Evolutionary conservation across 2,329 filamentous ascomycete species (phyloP).

Genomic region (Pseudovirgaria hyperparasitica): DNA sequence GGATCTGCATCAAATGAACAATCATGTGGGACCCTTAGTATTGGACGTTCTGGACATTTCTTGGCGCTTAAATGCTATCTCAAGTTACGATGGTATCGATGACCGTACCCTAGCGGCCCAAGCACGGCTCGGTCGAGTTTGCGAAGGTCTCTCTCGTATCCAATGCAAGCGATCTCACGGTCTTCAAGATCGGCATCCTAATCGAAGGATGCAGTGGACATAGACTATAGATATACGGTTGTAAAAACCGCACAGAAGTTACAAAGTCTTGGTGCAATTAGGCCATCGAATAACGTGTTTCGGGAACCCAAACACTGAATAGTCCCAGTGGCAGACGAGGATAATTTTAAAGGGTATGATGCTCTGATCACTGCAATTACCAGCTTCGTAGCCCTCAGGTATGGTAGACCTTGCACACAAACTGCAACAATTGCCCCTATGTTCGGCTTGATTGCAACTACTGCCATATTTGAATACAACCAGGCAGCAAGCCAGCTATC

Average conservation of each 20-base stretch:
- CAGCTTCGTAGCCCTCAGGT: slow-evolving; percentile 13
- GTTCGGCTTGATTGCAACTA: slow-evolving; percentile 15
- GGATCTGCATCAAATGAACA: slow-evolving; percentile 32
- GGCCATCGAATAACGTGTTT: slow-evolving; percentile 29
- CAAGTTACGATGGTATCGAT: slow-evolving; percentile 17
- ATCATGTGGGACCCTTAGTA: slow-evolving; percentile 28
- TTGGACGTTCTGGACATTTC: slow-evolving; percentile 14
- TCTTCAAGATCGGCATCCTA: slow-evolving; percentile 16
- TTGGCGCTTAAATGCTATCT: slow-evolving; percentile 16
- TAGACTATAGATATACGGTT: slow-evolving; percentile 28
- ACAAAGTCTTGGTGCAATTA: slow-evolving; percentile 33
- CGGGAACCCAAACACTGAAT: slow-evolving; percentile 22
- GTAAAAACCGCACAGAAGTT: slow-evolving; percentile 29
- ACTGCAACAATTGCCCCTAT: slow-evolving; percentile 16
- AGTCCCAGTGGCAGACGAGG: slow-evolving; percentile 27
- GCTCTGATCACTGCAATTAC: slow-evolving; percentile 11
- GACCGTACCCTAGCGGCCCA: slow-evolving; percentile 18
- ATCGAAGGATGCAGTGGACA: slow-evolving; percentile 21
- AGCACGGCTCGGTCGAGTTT: slow-evolving; percentile 13
- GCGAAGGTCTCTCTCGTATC: slow-evolving; percentile 6
- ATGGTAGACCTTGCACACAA: slow-evolving; percentile 12
- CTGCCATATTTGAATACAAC: slow-evolving; percentile 17
- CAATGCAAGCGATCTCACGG: slow-evolving; percentile 6
- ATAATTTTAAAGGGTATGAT: slow-evolving; percentile 33
- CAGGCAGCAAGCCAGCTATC: slow-evolving; percentile 20